Evolutionary conservation across 352 stramenopile species (phyloP).

Genomic region (Pelagophyceae sp.): DNA sequence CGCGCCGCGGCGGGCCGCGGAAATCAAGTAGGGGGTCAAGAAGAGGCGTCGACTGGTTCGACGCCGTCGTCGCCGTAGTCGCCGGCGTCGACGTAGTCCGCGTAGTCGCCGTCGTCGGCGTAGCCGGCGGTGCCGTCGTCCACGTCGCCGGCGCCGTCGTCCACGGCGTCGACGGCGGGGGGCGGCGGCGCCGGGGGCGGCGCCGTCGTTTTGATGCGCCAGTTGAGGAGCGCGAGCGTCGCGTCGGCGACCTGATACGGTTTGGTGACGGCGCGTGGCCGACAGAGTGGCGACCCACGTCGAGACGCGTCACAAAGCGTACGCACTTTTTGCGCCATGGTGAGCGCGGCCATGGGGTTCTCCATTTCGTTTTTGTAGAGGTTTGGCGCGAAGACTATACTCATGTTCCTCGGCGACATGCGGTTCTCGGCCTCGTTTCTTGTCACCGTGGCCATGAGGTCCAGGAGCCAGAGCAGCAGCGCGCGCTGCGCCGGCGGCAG

Average conservation of each 20-base stretch:
- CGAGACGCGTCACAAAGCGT: too few relatives aligned
- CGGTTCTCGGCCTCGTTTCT: constrained; percentile 55
- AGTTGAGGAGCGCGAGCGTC: background rate
- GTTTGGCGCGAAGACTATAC: constrained; percentile 67
- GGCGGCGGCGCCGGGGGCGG: too few relatives aligned
- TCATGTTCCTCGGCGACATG: constrained; percentile 66
- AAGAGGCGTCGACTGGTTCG: too few relatives aligned
- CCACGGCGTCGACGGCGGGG: background rate
- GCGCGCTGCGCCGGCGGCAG: constrained; percentile 38
- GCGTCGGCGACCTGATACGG: background rate
- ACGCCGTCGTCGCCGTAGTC: too few relatives aligned
- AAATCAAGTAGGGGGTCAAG: too few relatives aligned
- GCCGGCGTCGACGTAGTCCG: background rate
- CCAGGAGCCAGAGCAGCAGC: constrained; percentile 58
- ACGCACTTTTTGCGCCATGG: constrained; percentile 8
- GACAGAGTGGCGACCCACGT: too few relatives aligned
- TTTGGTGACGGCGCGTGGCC: too few relatives aligned
- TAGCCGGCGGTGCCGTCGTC: background rate
- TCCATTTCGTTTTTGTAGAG: constrained; percentile 55
- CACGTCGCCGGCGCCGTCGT: background rate
- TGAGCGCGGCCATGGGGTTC: constrained; percentile 46
- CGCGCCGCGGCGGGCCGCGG: too few relatives aligned
- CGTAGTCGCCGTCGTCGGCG: background rate
- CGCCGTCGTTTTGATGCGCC: background rate
- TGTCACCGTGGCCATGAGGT: constrained; percentile 56